Evolutionary conservation across 2,329 filamentous ascomycete genomes (phyloP), one percentile per base, ranked within the genome.

Genomic region (Podosphaera xanthii): DNA sequence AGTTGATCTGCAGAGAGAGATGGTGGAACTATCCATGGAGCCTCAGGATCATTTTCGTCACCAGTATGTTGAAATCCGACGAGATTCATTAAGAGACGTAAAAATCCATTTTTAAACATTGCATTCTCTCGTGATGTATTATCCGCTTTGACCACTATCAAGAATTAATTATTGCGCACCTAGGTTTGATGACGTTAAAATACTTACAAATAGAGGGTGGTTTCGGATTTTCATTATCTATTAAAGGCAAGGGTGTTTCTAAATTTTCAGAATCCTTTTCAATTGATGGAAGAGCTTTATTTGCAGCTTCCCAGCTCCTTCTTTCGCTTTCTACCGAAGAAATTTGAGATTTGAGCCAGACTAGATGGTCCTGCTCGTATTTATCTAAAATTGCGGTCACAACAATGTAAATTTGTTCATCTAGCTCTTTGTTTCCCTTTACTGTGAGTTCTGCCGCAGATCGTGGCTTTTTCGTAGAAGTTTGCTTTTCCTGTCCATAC

Each of bases 61-160:
- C 75, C 73, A 0, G 72, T 70, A 3, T 83, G 77, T 65, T 84
- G 76, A 62, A 94, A 79, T 0, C 86, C 86, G 22, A 84, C 75
- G 0, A 92, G 76, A 1, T 76, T 83, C 78, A 97, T 84, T 2
- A 98, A 77, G 1, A 97, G 80, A 40, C 90, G 84, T 1, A 97
- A 77, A 66, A 91, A 84, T 8, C 86, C 83, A 70, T 97, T 94
- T 68, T 88, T 94, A 74, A 94, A 94, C 71, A 95, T 82, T 34
- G 87, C 84, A 31, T 77, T 77, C 57, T 82, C 81, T 48, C 82
- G 80, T 56, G 79, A 76, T 53, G 86, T 80, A 49, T 78, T 81
- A 60, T 84, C 81, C 0, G 85, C 59, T 63, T 68, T 66, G 40
- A 67, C 60, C n/a, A 65, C 63, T 67, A 48, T 52, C 58, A 10